Evolutionary conservation across 345 rosid genomes (phyloP), one percentile per base, ranked within the genome.

Genomic region (Salix viminalis): DNA sequence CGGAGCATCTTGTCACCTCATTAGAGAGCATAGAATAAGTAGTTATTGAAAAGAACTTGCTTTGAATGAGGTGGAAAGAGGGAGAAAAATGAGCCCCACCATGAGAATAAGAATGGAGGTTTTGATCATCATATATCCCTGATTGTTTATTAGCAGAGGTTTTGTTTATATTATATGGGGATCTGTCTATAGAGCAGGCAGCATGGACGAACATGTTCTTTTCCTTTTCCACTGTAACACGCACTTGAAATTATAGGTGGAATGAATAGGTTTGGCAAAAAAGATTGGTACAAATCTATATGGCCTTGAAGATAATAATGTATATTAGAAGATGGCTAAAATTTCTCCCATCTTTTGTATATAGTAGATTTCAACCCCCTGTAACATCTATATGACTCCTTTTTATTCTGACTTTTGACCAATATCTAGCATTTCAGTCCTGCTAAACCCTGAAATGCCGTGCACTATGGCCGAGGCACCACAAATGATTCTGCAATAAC

Each of bases 1-100:
- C 70, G 61, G 44, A 79, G 82, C 80, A 75, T 73, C 83, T 84
- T 87, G 86, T 87, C 86, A 82, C 84, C 85, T 77, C 70, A 70
- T 44, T 37, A 77, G 73, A 84, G 75, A 77, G 77, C 88, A 84
- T 48, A 65, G 64, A 76, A 67, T 66, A 76, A 52, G 5, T 2
- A 65, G 68, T 69, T 58, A 19, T 9, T 50, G 44, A 75, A n/a
- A 70, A 30, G 28, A 70, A 75, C 76, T 75, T 67, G 65, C 13
- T 67, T 73, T 46, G 79, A 80, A 75, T 56, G 66, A 77, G 68
- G 60, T 74, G 64, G 64, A 71, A 23, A 75, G 67, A 26, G 79
- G 61, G 24, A 36, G 16, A 70, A 68, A 64, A 75, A 65, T 42
- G 71, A 41, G 23, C 62, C 50, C 65, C 77, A 62, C 58, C 80